These are phyloP conservation scores for Monosporascus ibericus DNA, from an alignment of 2,329 filamentous ascomycete species.

Conservation along the genomic window DNA sequence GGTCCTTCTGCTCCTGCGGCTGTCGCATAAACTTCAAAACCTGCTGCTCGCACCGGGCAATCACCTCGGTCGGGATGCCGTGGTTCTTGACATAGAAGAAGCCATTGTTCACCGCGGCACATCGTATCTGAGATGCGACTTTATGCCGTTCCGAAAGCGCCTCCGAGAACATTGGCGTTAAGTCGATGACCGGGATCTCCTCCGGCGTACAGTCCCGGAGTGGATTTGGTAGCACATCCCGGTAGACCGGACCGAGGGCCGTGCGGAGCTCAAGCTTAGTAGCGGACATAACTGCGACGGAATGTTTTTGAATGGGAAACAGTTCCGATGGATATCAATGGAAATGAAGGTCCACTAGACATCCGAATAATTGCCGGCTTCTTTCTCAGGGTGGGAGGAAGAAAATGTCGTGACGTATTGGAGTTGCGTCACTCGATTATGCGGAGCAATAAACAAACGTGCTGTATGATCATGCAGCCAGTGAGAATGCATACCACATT, in stretches of 20 bases:
- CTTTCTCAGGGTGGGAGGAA: neutral
- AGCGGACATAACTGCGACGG: conserved; percentile 13
- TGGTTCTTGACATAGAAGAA: conserved; percentile 53
- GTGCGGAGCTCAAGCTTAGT: conserved; percentile 27
- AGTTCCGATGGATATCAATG: neutral
- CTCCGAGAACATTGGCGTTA: conserved; percentile 34
- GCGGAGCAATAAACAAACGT: neutral
- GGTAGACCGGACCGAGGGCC: conserved; percentile 26
- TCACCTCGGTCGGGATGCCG: conserved; percentile 30
- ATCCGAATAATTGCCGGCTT: too few species aligned
- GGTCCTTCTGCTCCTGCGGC: conserved; percentile 35
- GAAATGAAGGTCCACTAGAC: neutral
- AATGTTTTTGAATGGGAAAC: neutral
- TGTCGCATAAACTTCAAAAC: conserved; percentile 43
- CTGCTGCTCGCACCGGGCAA: conserved; percentile 25
- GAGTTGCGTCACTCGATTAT: neutral
- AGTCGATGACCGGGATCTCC: conserved; percentile 50
- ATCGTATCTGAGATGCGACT: conserved; percentile 35
- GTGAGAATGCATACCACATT: neutral
- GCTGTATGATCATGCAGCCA: neutral
- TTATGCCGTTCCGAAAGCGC: conserved; percentile 28
- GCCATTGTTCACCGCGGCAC: conserved; percentile 43
- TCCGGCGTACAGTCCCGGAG: conserved; percentile 24
- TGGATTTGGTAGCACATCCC: conserved; percentile 23
- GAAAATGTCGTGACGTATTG: neutral